Base-by-base conservation (phyloP, 2,329 filamentous ascomycete species). In the Trichoderma simmonsii region DNA sequence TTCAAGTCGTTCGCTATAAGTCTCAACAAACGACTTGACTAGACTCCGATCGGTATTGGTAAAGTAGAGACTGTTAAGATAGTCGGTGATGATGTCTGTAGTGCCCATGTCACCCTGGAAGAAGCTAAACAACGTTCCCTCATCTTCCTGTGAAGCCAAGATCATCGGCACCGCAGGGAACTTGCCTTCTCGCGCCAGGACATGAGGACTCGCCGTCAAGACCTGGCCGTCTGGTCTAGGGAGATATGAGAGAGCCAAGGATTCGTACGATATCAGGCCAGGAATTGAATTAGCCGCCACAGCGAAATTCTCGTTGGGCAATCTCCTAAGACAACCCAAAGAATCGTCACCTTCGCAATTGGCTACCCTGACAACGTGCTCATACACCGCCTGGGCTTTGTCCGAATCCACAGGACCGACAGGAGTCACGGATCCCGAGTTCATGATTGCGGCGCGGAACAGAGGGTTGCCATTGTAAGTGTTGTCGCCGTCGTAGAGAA, bases 381-480 rank as follows among this genome's bases (percentile, higher is more conserved):
- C 85, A 77, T 93, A 94, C 6, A 89, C 81, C 2, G 79, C 83
- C 77, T 95, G 91, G 0, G 86, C 88, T 79, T 93, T 93, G 14
- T 83, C 81, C 28, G 87, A 86, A 75, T 93, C 91, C 0, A 94
- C 87, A 0, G 86, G 84, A 21, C 89, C 87, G 0, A 90, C 85
- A 0, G 91, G 91, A 0, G 88, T 81, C 2, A 91, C 79, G 71
- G 85, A 89, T 3, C 92, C 92, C 3, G 90, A 92, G 82, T 92
- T 88, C 92, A 96, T 95, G 75, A 95, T 95, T 28, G 85, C 92
- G 1, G 84, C 92, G 26, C 91, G 88, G 86, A 96, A 95, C 0
- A 96, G 85, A 1, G 90, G 85, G 75, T 91, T 89, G 66, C 90
- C 91, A 1, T 94, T 93, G 82, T 95, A 94, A 0, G 83, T 90